phyloP scores from a whole-genome alignment of 257 asterid species.

The Solanum megistacrolobum region DNA sequence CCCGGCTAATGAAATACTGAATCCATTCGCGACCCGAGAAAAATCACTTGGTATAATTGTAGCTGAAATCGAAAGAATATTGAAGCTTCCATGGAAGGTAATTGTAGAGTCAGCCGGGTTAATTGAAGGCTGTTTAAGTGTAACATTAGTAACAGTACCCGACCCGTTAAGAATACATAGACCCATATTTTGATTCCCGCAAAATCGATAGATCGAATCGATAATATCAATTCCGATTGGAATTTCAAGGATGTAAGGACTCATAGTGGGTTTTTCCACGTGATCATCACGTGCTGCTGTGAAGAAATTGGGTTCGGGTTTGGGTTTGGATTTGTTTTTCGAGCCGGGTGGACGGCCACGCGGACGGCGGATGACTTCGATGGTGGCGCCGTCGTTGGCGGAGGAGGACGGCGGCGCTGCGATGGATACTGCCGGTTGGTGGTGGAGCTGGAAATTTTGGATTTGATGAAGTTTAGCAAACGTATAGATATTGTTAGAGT shows the following conservation, averaged over 20 bases:
- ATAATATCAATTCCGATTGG: constrained; percentile 41
- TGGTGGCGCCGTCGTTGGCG: constrained; percentile 48
- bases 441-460: constrained; percentile 14
- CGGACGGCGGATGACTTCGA: constrained; percentile 67
- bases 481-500: constrained; percentile 19
- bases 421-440: neutral
- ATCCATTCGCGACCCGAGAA: constrained; percentile 16
- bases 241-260: constrained; percentile 61
- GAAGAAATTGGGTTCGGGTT: constrained; percentile 15
- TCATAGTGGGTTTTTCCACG: constrained; percentile 35
- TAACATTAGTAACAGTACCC: constrained; percentile 46
- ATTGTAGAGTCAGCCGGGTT: constrained; percentile 51
- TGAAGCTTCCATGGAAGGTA: constrained; percentile 71
- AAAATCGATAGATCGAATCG: constrained; percentile 27
- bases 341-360: constrained; percentile 83
- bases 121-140: constrained; percentile 46
- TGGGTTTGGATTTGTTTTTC: constrained; percentile 48
- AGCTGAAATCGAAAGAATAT: constrained; percentile 58
- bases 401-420: neutral
- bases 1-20: constrained; percentile 51
- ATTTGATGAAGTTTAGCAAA: constrained; percentile 41
- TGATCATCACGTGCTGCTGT: constrained; percentile 27
- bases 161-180: constrained; percentile 48
- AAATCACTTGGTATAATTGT: constrained; percentile 11
- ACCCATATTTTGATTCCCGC: constrained; percentile 30